Evolutionary conservation across 139 green algal genomes (phyloP), one percentile per base, ranked within the genome.

Genomic region (Monoraphidium neglectum): DNA sequence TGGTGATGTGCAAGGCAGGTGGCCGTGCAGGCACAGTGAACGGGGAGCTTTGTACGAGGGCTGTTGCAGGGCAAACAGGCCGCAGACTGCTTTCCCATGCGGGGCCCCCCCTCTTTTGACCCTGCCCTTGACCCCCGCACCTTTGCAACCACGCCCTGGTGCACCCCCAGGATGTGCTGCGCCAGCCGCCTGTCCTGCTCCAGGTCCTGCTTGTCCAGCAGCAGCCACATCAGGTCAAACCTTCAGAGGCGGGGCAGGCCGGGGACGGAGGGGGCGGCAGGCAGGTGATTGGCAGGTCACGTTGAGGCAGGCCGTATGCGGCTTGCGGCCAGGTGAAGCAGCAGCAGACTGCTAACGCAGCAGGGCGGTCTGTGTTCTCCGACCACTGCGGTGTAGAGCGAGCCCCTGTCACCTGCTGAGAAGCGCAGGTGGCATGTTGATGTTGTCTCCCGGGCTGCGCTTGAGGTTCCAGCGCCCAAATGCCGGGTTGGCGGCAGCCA

Each of bases 171-270:
- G 70, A 99, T 92, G 86, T 99, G 96, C n/a, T 87, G 80, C 24
- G 95, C 94, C 28, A 99, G 83, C 46, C 61, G 79, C 43, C 77
- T 74, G 83, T 99, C 96, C 51, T 70, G 68, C 36, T 97, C 91
- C 40, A 84, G 54, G 61, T 92, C 81, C 0, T 87, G 76, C 73
- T 87, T 86, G 84, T 99, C 97, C 53, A 99, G 89, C 49, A 99
- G 96, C 71, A 99, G 93, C 95, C 95, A 99, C 78, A 99, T 84
- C 4, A 99, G 63, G 85, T 99, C 97, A 80, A 99, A 99, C 38
- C 97, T 83, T 24, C 74, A 87, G 37, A 90, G n/a, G n/a, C n/a
- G n/a, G n/a, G 85, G 68, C 87, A 74, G 15, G 85, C 85, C 69
- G 82, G 62, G n/a, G n/a, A n/a, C n/a, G n/a, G n/a, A n/a, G n/a